phyloP scores from a whole-genome alignment of 2,329 filamentous ascomycete genomes.

The Xylaria hypoxylon region DNA sequence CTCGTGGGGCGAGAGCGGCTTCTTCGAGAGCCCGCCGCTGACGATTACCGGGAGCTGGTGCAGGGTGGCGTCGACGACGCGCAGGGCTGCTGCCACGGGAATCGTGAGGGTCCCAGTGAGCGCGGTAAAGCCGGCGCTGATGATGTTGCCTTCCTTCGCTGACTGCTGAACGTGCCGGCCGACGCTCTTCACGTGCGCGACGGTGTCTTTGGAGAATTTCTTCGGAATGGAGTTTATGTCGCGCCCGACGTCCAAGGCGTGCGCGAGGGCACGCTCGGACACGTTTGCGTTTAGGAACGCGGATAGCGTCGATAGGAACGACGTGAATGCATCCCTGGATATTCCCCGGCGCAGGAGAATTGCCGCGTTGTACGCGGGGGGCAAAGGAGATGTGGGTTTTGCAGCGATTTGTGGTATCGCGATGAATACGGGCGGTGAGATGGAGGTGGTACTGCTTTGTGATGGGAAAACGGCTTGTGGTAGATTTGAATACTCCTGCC shows the following conservation, averaged over 20 bases:
- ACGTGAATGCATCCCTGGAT: constrained; percentile 41
- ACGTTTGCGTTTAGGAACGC: constrained; percentile 61
- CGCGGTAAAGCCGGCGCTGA: constrained; percentile 54
- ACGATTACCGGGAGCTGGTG: constrained; percentile 52
- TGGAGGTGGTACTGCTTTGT: constrained; percentile 41
- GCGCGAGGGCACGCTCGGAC: constrained; percentile 57
- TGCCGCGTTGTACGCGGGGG: constrained; percentile 55
- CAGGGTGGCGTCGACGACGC: constrained; percentile 53
- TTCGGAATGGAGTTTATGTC: constrained; percentile 52
- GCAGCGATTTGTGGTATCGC: constrained; percentile 41
- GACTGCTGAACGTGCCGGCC: constrained; percentile 53
- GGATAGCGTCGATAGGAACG: constrained; percentile 55
- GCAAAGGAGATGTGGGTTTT: constrained; percentile 53
- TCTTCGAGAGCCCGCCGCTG: constrained; percentile 51
- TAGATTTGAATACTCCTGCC: constrained; percentile 32
- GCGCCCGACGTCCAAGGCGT: constrained; percentile 33
- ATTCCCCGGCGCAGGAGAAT: constrained; percentile 54
- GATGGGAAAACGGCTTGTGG: constrained; percentile 4
- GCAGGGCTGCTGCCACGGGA: constrained; percentile 54
- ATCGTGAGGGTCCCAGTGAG: constrained; percentile 55
- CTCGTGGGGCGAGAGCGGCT: constrained; percentile 57
- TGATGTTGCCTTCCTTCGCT: constrained; percentile 55
- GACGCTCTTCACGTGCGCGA: constrained; percentile 53
- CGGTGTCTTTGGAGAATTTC: constrained; percentile 53
- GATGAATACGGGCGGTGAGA: constrained; percentile 12